Percentiles rank a stretch among this genome's conserved stretches.
phyloP scores from a whole-genome alignment of 164 flowering plant genomes.

The Magnolia officinalis region DNA sequence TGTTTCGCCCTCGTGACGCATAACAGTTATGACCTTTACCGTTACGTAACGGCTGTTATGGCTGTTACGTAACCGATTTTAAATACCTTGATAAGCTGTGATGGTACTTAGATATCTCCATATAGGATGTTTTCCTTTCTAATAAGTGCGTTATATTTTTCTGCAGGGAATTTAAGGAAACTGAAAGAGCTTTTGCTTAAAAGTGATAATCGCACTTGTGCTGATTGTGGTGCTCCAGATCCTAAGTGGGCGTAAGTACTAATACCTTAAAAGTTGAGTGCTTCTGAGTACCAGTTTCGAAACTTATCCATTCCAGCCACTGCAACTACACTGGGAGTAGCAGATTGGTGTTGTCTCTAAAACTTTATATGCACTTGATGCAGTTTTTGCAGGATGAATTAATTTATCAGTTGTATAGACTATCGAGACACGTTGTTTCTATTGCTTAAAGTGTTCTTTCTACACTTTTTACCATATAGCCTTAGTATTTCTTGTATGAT shows the following conservation, averaged over 20 bases:
- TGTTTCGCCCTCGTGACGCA: too few species aligned
- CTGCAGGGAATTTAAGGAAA: conserved; percentile 60
- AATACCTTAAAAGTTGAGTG: not conserved
- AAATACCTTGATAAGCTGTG: not conserved
- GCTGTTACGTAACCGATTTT: not conserved
- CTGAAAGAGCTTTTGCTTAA: conserved; percentile 62
- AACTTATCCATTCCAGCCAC: not conserved
- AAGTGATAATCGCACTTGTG: conserved; percentile 79
- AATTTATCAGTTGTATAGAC: not conserved
- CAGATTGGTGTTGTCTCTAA: not conserved
- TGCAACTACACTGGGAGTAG: not conserved
- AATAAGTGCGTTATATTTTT: not conserved
- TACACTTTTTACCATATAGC: not conserved
- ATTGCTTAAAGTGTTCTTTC: not conserved
- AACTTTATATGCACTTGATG: not conserved
- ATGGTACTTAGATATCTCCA: not conserved
- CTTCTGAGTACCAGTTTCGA: not conserved
- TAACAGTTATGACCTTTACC: not conserved
- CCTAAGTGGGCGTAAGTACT: conserved; percentile 99
- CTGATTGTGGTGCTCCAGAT: conserved; percentile 95
- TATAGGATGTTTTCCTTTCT: not conserved
- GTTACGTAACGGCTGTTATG: not conserved
- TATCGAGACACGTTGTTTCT: not conserved
- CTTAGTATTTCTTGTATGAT: not conserved
- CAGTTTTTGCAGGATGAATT: not conserved